phyloP scores from a whole-genome alignment of 371 early-diverging fungal species.

The Actinomortierella wolfii region DNA sequence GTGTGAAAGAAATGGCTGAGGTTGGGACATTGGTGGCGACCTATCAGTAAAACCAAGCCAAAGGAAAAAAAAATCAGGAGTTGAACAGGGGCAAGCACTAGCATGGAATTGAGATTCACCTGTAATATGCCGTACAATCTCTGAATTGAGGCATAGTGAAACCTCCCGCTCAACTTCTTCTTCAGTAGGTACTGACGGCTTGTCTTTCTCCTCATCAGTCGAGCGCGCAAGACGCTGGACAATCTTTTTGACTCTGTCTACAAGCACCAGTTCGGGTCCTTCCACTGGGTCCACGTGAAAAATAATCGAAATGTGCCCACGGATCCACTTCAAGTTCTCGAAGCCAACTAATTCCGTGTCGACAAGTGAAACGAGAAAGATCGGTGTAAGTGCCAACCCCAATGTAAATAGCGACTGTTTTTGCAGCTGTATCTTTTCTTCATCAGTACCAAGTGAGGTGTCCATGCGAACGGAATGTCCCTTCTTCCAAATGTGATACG shows the following conservation, averaged over 20 bases:
- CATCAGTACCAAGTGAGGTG: constrained; percentile 34
- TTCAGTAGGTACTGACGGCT: constrained; percentile 15
- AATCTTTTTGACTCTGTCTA: constrained; percentile 41
- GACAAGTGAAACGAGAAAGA: too few relatives aligned
- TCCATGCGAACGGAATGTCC: constrained; percentile 46
- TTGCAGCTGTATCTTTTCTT: neutral
- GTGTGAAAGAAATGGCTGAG: constrained; percentile 38
- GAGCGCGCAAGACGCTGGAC: constrained; percentile 28
- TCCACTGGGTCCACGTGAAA: constrained; percentile 34
- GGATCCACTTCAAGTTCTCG: constrained; percentile 42
- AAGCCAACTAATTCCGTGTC: constrained; percentile 35
- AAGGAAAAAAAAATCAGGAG: too few relatives aligned
- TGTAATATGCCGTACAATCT: constrained; percentile 16
- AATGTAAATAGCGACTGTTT: too few relatives aligned
- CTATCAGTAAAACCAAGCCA: neutral
- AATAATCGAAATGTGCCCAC: constrained; percentile 45
- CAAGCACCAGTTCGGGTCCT: constrained; percentile 40
- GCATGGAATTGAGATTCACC: neutral
- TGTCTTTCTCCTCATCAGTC: constrained; percentile 16
- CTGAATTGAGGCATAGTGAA: constrained; percentile 34
- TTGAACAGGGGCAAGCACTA: too few relatives aligned
- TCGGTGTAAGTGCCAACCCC: too few relatives aligned
- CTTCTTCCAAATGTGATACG: constrained; percentile 47
- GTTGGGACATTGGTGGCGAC: constrained; percentile 44
- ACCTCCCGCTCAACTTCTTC: constrained; percentile 42